phyloP scores from a whole-genome alignment of 2,329 filamentous ascomycete species.

The Cercospora zeae-maydis region DNA sequence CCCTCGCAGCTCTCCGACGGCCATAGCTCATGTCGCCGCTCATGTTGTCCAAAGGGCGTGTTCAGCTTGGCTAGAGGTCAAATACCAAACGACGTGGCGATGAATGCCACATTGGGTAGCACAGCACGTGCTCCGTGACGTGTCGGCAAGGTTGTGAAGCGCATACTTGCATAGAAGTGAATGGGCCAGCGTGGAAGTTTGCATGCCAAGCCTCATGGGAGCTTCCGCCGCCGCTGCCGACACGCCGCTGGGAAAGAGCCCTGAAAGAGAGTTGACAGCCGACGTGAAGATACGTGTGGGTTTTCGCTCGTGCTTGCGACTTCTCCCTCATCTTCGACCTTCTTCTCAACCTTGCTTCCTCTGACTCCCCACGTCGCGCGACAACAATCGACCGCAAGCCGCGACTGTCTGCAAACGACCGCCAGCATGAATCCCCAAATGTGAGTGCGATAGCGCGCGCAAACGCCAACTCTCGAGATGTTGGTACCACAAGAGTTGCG shows the following conservation, averaged over 20 bases:
- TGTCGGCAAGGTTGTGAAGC: neutral
- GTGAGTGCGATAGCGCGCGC: constrained; percentile 23
- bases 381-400: neutral
- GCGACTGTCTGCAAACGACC: constrained; percentile 7
- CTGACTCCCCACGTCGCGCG: neutral
- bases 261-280: neutral
- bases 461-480: neutral
- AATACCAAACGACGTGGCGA: neutral
- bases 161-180: neutral
- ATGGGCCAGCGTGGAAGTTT: neutral
- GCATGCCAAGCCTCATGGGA: neutral
- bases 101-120: neutral
- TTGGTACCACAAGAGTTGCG: neutral
- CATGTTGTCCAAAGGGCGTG: neutral
- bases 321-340: neutral
- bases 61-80: neutral
- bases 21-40: neutral
- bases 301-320: neutral
- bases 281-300: neutral
- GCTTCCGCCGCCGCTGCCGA: neutral
- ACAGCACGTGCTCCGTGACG: neutral
- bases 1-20: neutral
- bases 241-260: neutral
- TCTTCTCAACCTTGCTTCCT: neutral
- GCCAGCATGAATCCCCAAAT: constrained; percentile 37